phyloP scores from a whole-genome alignment of 75 land plant species.

The Azolla pinnata region DNA sequence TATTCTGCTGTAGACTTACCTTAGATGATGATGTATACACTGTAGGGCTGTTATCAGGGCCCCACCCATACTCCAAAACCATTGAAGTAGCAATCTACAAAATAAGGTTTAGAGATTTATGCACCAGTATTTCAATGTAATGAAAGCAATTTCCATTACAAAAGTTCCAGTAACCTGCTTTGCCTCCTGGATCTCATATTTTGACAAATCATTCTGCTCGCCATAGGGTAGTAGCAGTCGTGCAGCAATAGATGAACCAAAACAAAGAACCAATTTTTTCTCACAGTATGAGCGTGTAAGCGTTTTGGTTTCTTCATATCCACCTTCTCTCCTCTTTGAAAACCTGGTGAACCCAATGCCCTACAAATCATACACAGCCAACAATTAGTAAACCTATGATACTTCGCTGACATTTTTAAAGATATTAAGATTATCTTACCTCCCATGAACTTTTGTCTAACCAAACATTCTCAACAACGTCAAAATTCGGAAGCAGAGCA shows the following conservation, averaged over 20 bases:
- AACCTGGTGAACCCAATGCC: conserved; percentile 88
- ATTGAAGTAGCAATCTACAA: conserved; percentile 75
- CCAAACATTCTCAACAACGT: conserved; percentile 71
- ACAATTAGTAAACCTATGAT: too few relatives aligned
- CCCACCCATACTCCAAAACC: conserved; percentile 97
- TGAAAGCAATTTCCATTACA: neutral
- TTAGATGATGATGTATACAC: conserved; percentile 44
- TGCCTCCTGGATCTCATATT: conserved; percentile 60
- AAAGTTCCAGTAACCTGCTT: conserved; percentile 46
- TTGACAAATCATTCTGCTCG: conserved; percentile 63
- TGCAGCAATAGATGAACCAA: conserved; percentile 73
- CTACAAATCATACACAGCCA: conserved; percentile 14
- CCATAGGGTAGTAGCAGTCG: conserved; percentile 72
- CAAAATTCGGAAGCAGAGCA: conserved; percentile 77
- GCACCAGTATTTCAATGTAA: neutral
- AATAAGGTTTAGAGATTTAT: neutral
- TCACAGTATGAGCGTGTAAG: conserved; percentile 70
- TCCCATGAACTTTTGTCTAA: conserved; percentile 85
- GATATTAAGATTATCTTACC: too few relatives aligned
- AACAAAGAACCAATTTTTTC: conserved; percentile 79
- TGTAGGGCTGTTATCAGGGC: conserved; percentile 67
- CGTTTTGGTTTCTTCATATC: conserved; percentile 48
- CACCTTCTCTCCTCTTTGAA: conserved; percentile 48
- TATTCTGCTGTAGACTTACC: too few relatives aligned
- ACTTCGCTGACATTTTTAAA: too few relatives aligned